Percentiles rank a stretch among this genome's conserved stretches.
Evolutionary conservation across 805 yeast genomes (phyloP).

Genomic region (Candida manassasensis): DNA sequence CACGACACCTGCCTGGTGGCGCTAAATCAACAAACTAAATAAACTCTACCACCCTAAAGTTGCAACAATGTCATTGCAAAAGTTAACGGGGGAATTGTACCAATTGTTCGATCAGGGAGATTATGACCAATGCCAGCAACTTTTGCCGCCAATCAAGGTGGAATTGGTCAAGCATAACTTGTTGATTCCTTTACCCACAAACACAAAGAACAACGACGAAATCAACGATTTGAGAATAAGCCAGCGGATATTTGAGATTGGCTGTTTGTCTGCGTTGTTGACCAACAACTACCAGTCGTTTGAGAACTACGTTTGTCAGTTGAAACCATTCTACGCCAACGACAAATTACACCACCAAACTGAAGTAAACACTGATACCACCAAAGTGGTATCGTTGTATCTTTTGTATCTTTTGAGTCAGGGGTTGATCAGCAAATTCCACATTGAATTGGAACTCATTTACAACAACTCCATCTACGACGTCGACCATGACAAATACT

Average conservation of each 20-base stretch:
- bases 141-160: constrained; percentile 70
- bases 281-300: constrained; percentile 58
- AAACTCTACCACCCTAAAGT: no score
- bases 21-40: no score
- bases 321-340: constrained; percentile 69
- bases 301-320: constrained; percentile 65
- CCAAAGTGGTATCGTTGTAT: constrained; percentile 72
- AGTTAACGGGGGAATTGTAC: constrained; percentile 66
- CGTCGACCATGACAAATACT: constrained; percentile 54
- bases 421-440: constrained; percentile 83
- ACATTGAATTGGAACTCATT: constrained; percentile 78
- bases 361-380: constrained; percentile 31
- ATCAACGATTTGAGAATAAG: constrained; percentile 71
- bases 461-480: constrained; percentile 53
- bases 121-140: constrained; percentile 53
- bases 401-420: constrained; percentile 72
- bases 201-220: constrained; percentile 35
- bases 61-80: constrained; percentile 60
- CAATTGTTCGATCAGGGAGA: constrained; percentile 57
- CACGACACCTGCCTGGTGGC: no score
- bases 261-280: constrained; percentile 76
- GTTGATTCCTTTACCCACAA: constrained; percentile 54
- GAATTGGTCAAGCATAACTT: constrained; percentile 74
- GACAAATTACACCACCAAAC: constrained; percentile 36
- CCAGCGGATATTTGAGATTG: constrained; percentile 80